phyloP scores from a whole-genome alignment of 371 early-diverging fungal genomes.

The Blakeslea trispora region DNA sequence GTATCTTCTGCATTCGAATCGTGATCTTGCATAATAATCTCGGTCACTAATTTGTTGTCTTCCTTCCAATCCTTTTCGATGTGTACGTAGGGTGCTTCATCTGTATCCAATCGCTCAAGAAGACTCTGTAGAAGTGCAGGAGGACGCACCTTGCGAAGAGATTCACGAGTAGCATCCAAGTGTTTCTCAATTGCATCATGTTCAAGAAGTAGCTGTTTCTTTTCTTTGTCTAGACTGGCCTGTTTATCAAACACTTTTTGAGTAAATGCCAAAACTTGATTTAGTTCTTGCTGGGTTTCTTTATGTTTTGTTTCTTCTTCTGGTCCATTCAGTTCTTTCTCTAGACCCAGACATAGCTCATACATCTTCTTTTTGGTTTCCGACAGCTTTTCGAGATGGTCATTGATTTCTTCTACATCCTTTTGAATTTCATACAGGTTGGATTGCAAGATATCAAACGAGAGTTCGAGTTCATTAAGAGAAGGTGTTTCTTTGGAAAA shows the following conservation, averaged over 20 bases:
- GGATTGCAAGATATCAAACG: constrained; percentile 58
- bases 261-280: constrained; percentile 33
- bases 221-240: constrained; percentile 28
- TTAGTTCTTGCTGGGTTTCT: constrained; percentile 30
- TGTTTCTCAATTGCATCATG: constrained; percentile 34
- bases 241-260: constrained; percentile 42
- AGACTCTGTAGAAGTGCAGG: constrained; percentile 55
- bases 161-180: constrained; percentile 36
- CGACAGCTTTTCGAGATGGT: constrained; percentile 38
- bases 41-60: constrained; percentile 49
- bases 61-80: constrained; percentile 55
- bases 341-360: constrained; percentile 48
- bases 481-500: too few relatives aligned
- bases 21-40: constrained; percentile 31
- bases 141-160: constrained; percentile 52
- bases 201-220: constrained; percentile 36
- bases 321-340: constrained; percentile 27
- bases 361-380: constrained; percentile 56
- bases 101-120: constrained; percentile 55
- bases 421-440: constrained; percentile 62
- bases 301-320: too few relatives aligned
- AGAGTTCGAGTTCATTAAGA: constrained; percentile 57
- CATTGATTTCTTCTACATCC: constrained; percentile 51
- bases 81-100: constrained; percentile 28
- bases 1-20: constrained; percentile 3